These are phyloP conservation scores for Ogataea ganodermae DNA, from an alignment of 805 yeast genomes.

Conservation along the genomic window DNA sequence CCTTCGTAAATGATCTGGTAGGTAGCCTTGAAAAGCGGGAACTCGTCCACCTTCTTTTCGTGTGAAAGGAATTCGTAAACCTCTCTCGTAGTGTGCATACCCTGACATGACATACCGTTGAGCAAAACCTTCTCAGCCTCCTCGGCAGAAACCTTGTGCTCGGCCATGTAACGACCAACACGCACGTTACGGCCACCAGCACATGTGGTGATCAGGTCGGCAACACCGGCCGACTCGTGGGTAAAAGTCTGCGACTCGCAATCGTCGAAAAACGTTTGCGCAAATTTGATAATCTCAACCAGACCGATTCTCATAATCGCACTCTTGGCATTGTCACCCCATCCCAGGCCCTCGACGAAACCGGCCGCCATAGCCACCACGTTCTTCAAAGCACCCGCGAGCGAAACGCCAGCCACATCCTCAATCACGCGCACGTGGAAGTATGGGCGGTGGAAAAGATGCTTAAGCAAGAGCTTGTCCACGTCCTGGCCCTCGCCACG, in stretches of 20 bases:
- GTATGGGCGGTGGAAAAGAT: conserved; percentile 94
- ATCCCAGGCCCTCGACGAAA: conserved; percentile 93
- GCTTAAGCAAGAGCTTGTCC: conserved; percentile 70
- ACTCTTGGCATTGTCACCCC: conserved; percentile 99
- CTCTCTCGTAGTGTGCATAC: conserved; percentile 86
- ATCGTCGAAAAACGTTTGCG: conserved; percentile 75
- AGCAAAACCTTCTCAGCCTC: conserved; percentile 84
- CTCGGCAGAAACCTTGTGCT: conserved; percentile 71
- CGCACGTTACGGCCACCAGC: conserved; percentile 96
- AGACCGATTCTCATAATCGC: conserved; percentile 97
- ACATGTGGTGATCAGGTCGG: conserved; percentile 96
- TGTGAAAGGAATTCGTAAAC: conserved; percentile 78
- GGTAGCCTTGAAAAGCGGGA: conserved; percentile 80
- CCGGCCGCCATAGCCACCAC: conserved; percentile 97
- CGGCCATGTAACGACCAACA: conserved; percentile 85
- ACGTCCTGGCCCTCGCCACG: conserved; percentile 68
- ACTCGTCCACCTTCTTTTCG: conserved; percentile 58
- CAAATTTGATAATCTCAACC: conserved; percentile 85
- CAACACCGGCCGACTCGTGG: conserved; percentile 95
- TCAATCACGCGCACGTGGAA: conserved; percentile 93
- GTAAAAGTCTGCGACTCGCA: conserved; percentile 80
- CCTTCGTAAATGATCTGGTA: conserved; percentile 80
- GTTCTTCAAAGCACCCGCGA: conserved; percentile 97
- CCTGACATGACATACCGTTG: conserved; percentile 97
- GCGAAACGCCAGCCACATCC: conserved; percentile 94